Conservation (phyloP, 305 asterid genomes). For the Solanum hybrid region DNA sequence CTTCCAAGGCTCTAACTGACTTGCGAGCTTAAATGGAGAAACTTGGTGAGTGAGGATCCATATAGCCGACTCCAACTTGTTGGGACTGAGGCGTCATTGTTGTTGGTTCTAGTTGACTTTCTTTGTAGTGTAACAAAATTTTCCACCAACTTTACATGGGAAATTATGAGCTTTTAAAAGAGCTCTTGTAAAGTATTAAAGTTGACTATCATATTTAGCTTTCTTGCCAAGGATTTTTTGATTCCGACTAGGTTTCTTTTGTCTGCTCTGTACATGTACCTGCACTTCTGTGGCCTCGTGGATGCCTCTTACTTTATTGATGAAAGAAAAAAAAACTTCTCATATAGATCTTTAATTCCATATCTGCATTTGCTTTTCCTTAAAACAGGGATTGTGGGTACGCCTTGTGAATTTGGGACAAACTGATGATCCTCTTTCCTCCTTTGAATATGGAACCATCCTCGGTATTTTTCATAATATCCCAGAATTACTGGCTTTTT, state of each 20-base stretch:
- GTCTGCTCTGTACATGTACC: background rate
- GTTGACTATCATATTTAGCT: background rate
- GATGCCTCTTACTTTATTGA: background rate
- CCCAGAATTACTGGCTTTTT: background rate
- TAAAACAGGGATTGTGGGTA: constrained; percentile 79
- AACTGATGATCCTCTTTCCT: constrained; percentile 94
- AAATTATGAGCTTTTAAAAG: background rate
- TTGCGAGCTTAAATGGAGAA: background rate
- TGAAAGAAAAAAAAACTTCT: background rate
- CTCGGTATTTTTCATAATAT: constrained; percentile 47
- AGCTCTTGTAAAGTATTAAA: background rate
- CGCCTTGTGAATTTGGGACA: constrained; percentile 88
- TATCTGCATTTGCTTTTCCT: constrained; percentile 9
- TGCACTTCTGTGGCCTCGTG: background rate
- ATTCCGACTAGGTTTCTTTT: background rate
- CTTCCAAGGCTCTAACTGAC: background rate
- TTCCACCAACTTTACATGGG: background rate
- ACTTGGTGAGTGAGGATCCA: background rate
- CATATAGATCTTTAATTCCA: background rate
- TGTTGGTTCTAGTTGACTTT: background rate
- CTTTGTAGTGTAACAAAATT: background rate
- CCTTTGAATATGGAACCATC: constrained; percentile 96
- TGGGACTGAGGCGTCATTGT: background rate
- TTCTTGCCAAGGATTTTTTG: background rate
- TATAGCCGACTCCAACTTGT: background rate